Base-by-base conservation (phyloP, 371 early-diverging fungal species). In the Mucor velutinosus region DNA sequence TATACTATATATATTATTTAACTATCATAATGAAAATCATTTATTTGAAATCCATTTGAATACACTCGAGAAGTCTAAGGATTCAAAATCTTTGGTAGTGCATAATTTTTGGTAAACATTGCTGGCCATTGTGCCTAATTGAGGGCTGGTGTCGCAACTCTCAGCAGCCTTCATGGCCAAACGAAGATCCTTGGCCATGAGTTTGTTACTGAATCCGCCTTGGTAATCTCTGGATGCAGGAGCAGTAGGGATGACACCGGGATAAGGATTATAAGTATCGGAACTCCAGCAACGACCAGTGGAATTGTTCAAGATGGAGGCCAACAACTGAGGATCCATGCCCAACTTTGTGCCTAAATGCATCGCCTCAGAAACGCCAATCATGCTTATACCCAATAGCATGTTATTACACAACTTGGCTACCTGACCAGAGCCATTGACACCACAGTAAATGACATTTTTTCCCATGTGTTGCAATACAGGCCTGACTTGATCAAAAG, bases 391-490 rank as follows among this genome's bases (percentile, higher is more conserved):
- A 14, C 95, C 98, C 30, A 99, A 81, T 45, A 99, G 72, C 93
- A 99, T 93, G 77, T 99, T 99, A 85, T 99, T 99, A 83, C 97
- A 96, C 43, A 97, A 90, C 78, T 99, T 99, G 60, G 96, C 97
- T 3, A 94, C 92, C 72, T 95, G 96, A 3, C 99, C 99, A 21
- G 88, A 88, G 6, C 98, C 98, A 71, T 87, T 80, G 15, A 67
- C 77, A 17, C 97, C 99, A 81, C 98, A 98, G 72, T 92, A 86
- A n/a, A 96, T 89, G 62, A 97, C 92, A 71, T 94, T 96, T 74
- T 93, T 92, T 33, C 98, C 99, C 99, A 99, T 99, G 58, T 78
- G 72, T 33, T 75, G 71, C 58, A 99, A 75, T 23, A 88, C 76
- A 11, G 88, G 86, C 65, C 91, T 89, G 21, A 89, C 92, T 4